Conservation (phyloP, 495 filamentous ascomycete species). For the Annulohypoxylon maeteangense region DNA sequence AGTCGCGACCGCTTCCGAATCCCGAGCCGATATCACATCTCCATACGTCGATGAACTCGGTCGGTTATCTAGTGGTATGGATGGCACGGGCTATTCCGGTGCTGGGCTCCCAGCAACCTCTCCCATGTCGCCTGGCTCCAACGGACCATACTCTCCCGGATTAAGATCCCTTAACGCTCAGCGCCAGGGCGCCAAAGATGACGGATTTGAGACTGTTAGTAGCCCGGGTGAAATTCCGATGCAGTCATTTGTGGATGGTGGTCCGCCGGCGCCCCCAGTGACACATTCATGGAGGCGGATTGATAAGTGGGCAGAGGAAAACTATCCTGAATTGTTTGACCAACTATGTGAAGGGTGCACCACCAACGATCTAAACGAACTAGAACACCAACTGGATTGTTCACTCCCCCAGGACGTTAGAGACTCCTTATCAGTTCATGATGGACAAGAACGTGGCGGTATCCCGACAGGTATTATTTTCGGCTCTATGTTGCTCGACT, state of each 20-base stretch:
- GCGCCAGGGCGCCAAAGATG: conserved; percentile 64
- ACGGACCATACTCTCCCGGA: conserved; percentile 87
- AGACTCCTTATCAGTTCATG: conserved; percentile 89
- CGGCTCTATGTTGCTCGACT: conserved; percentile 93
- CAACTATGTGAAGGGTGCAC: conserved; percentile 92
- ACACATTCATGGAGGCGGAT: conserved; percentile 92
- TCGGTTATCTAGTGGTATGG: conserved; percentile 64
- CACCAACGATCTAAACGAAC: conserved; percentile 93
- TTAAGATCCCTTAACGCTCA: conserved; percentile 78
- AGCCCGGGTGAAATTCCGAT: conserved; percentile 88
- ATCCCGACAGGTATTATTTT: conserved; percentile 93
- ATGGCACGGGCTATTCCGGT: conserved; percentile 56
- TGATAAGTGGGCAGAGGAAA: conserved; percentile 91
- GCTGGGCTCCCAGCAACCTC: conserved; percentile 62
- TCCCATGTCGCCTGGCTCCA: conserved; percentile 69
- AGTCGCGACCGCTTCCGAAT: conserved; percentile 80
- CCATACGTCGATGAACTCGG: conserved; percentile 77
- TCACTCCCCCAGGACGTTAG: conserved; percentile 93
- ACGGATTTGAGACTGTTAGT: conserved; percentile 72
- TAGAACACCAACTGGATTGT: conserved; percentile 96
- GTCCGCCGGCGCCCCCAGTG: conserved; percentile 88
- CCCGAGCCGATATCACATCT: conserved; percentile 75
- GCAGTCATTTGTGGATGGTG: conserved; percentile 93
- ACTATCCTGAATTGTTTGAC: conserved; percentile 94
- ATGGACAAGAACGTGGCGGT: conserved; percentile 95